Conservation (phyloP, 179 eudicot genomes). For the Spergularia azorica region DNA sequence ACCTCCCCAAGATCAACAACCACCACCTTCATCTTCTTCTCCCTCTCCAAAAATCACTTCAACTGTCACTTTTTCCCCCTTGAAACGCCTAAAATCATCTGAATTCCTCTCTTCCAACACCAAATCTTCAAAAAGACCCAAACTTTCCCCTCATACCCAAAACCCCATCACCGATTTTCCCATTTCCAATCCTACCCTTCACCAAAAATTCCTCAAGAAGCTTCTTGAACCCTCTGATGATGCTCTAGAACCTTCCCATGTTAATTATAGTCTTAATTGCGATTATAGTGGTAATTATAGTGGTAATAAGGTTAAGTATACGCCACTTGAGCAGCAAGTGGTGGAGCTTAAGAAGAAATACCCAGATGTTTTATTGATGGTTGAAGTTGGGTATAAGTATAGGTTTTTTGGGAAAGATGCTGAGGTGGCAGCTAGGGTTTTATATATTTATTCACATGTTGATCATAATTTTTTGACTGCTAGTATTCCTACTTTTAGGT, state of each 20-base stretch:
- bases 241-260: constrained; percentile 57
- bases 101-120: constrained; percentile 46
- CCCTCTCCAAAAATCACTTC: constrained; percentile 78
- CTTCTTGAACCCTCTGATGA: constrained; percentile 46
- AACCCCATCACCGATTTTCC: constrained; percentile 35
- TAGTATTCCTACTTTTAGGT: constrained; percentile 88
- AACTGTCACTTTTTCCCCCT: constrained; percentile 66
- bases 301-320: constrained; percentile 46
- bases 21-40: constrained; percentile 30
- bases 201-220: constrained; percentile 45
- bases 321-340: constrained; percentile 89
- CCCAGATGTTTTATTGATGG: constrained; percentile 85
- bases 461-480: constrained; percentile 91
- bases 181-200: constrained; percentile 39
- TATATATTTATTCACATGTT: constrained; percentile 80
- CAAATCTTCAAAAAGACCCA: constrained; percentile 38
- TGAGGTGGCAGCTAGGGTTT: constrained; percentile 83
- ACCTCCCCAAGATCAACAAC: constrained; percentile 14
- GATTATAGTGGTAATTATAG: neutral
- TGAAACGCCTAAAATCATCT: constrained; percentile 65
- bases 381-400: constrained; percentile 87
- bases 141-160: constrained; percentile 39
- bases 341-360: constrained; percentile 66
- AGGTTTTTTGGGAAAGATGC: constrained; percentile 91
- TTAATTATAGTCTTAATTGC: constrained; percentile 13